Conservation (phyloP, 2,329 filamentous ascomycete species). For the Ceratocystiopsis minuta region DNA sequence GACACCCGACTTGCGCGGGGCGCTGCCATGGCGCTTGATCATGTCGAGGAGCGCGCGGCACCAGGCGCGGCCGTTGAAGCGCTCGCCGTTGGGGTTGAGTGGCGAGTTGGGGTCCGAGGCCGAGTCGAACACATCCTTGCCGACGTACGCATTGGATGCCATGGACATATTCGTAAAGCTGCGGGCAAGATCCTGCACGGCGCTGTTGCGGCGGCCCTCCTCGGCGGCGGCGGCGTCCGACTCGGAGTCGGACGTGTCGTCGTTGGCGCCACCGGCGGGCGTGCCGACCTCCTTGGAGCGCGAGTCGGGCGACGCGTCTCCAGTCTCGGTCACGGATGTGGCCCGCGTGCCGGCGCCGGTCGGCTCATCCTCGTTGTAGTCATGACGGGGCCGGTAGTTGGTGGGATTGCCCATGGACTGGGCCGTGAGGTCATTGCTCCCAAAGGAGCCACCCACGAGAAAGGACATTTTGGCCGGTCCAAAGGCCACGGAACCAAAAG, state of each 20-base stretch:
- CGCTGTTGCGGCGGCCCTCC: conserved; percentile 30
- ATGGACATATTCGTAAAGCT: conserved; percentile 28
- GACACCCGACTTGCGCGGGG: conserved; percentile 44
- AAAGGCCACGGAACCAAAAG: neutral
- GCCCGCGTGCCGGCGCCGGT: conserved; percentile 15
- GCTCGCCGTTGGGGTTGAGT: conserved; percentile 27
- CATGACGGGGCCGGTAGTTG: too few relatives aligned
- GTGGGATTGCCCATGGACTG: conserved; percentile 22
- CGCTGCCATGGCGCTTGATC: conserved; percentile 30
- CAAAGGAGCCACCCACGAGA: conserved; percentile 21
- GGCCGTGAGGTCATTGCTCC: conserved; percentile 31
- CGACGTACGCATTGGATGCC: conserved; percentile 6
- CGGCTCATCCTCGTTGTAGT: too few relatives aligned
- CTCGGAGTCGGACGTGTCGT: conserved; percentile 15
- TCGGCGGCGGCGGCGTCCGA: conserved; percentile 24
- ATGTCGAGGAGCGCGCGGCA: conserved; percentile 39
- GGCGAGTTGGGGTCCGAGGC: conserved; percentile 22
- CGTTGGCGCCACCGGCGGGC: conserved; percentile 4
- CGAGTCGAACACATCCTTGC: conserved; percentile 30
- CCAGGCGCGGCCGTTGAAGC: conserved; percentile 39
- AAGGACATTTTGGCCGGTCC: conserved; percentile 21
- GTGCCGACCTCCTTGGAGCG: conserved; percentile 13
- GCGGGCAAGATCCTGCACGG: conserved; percentile 37
- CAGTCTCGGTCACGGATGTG: conserved; percentile 20
- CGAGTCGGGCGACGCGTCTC: conserved; percentile 6